Conservation (phyloP, 106 monocot species). For the Agapanthus africanus region DNA sequence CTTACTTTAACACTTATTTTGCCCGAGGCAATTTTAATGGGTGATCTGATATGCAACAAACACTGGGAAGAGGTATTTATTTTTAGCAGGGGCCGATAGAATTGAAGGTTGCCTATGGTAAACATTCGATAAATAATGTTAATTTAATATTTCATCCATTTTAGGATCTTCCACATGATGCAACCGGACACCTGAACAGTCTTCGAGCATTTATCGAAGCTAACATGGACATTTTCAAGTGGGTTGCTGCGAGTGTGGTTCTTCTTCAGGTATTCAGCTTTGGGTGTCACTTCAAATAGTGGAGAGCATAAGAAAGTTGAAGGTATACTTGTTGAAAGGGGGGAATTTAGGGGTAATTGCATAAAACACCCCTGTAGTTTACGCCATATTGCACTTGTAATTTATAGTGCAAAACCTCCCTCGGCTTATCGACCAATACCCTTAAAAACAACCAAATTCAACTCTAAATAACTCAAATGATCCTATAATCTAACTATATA, state of each 20-base stretch:
- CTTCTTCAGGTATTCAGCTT: slow-evolving; percentile 71
- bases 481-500: too few relatives aligned
- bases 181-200: slow-evolving; percentile 46
- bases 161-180: slow-evolving; percentile 64
- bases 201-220: slow-evolving; percentile 42
- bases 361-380: too few relatives aligned
- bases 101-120: neutral
- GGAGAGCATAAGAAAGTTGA: too few relatives aligned
- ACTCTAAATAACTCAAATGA: too few relatives aligned
- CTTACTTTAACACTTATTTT: slow-evolving; percentile 17
- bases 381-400: too few relatives aligned
- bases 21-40: slow-evolving; percentile 24
- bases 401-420: neutral
- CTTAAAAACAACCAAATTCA: too few relatives aligned
- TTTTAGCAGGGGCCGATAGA: neutral
- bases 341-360: too few relatives aligned
- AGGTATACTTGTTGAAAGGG: too few relatives aligned
- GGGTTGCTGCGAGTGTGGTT: slow-evolving; percentile 31
- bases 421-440: too few relatives aligned
- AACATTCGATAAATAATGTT: too few relatives aligned
- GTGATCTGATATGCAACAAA: slow-evolving; percentile 16
- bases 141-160: neutral
- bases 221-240: slow-evolving; percentile 42
- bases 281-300: too few relatives aligned
- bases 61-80: slow-evolving; percentile 36